Evolutionary conservation across 345 rosid genomes (phyloP).

Genomic region (Nasturtium officinale): DNA sequence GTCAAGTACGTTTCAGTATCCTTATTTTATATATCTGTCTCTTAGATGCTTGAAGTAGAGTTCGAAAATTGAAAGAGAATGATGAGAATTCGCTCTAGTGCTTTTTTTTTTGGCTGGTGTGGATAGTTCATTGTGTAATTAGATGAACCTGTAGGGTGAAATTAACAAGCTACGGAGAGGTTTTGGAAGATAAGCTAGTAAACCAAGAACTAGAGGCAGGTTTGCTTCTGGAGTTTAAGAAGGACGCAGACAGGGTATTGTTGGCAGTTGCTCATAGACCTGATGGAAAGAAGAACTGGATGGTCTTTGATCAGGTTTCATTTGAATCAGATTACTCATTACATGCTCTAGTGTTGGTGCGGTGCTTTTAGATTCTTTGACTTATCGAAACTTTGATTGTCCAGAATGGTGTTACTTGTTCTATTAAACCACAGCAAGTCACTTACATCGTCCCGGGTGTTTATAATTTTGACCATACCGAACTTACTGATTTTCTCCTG

Average conservation of each 20-base stretch:
- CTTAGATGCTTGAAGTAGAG: background rate
- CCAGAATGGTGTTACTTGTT: constrained; percentile 77
- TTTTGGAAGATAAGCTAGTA: constrained; percentile 66
- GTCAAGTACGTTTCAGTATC: constrained; percentile 54
- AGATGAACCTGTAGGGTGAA: constrained; percentile 53
- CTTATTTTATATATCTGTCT: background rate
- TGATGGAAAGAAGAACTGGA: constrained; percentile 98
- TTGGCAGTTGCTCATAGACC: constrained; percentile 82
- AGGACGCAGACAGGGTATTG: constrained; percentile 73
- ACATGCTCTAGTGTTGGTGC: background rate
- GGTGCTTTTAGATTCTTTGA: constrained; percentile 19
- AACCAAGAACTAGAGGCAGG: constrained; percentile 66
- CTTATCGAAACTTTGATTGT: constrained; percentile 17
- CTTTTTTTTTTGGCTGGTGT: background rate
- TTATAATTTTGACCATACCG: constrained; percentile 67
- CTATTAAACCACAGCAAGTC: constrained; percentile 87
- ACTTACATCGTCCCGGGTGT: constrained; percentile 84
- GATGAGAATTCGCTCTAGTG: background rate
- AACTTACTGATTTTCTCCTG: constrained; percentile 61
- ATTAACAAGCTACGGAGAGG: constrained; percentile 67
- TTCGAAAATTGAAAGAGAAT: background rate
- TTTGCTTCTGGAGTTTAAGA: constrained; percentile 82
- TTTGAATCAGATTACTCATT: constrained; percentile 51
- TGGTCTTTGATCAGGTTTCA: constrained; percentile 97
- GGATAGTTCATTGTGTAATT: constrained; percentile 18